Conservation (phyloP, 345 rosid species). For the Balakata baccata region DNA sequence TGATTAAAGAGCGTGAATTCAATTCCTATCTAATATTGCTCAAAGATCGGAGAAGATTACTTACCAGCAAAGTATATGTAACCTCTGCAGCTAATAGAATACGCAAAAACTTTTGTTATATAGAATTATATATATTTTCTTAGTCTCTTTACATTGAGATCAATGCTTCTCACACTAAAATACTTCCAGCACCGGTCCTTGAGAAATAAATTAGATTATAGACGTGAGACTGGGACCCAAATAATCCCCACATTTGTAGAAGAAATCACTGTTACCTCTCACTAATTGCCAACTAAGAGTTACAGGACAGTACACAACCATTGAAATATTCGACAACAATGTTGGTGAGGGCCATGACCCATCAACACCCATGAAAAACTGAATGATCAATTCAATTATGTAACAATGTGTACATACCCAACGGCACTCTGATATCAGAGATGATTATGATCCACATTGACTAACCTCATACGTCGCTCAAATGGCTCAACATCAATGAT, state of each 20-base stretch:
- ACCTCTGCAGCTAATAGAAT: background rate
- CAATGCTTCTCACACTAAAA: background rate
- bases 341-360: slow-evolving; percentile 17
- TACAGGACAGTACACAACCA: slow-evolving; percentile 13
- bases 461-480: slow-evolving; percentile 19
- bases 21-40: too few species aligned
- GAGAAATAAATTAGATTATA: slow-evolving; percentile 9
- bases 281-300: background rate
- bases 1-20: too few species aligned
- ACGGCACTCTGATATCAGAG: slow-evolving; percentile 22
- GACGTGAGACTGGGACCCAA: background rate
- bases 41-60: background rate
- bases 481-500: slow-evolving; percentile 24
- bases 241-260: background rate
- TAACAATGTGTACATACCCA: slow-evolving; percentile 6
- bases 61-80: background rate
- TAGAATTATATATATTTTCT: background rate
- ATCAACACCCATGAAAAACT: slow-evolving; percentile 19
- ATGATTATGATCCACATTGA: slow-evolving; percentile 25
- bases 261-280: slow-evolving; percentile 2
- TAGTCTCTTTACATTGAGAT: background rate
- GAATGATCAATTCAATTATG: slow-evolving; percentile 2
- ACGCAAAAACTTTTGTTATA: background rate
- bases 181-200: background rate
- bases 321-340: slow-evolving; percentile 6